Evolutionary conservation across 345 rosid genomes (phyloP).

Genomic region (Euphorbia lathyris): DNA sequence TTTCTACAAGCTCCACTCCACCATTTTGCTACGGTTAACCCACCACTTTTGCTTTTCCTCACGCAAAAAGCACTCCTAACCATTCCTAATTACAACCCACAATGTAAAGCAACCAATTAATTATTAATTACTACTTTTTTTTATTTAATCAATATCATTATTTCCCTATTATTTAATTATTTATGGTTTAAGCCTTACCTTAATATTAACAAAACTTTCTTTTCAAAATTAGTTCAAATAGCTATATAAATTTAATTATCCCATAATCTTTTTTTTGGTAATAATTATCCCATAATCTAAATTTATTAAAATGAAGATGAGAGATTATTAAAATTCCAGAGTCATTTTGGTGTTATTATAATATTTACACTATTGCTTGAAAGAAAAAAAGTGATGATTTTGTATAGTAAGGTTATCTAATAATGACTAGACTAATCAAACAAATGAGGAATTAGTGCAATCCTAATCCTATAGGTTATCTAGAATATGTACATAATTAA

Average conservation of each 20-base stretch:
- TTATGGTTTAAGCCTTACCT: background rate
- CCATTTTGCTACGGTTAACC: constrained; percentile 31
- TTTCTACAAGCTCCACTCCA: constrained; percentile 27
- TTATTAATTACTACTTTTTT: background rate
- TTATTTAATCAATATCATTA: background rate
- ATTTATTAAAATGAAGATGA: too few species aligned
- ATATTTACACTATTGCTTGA: background rate
- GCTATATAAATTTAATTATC: too few species aligned
- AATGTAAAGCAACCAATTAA: constrained; percentile 8
- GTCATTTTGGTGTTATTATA: too few species aligned
- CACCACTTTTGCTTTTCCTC: constrained; percentile 38
- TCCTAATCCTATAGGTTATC: constrained; percentile 7
- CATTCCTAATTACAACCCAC: constrained; percentile 26
- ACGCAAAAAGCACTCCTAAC: constrained; percentile 35
- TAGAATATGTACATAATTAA: constrained; percentile 14
- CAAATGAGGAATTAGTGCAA: constrained; percentile 12
- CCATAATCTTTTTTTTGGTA: too few species aligned
- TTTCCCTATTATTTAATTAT: background rate
- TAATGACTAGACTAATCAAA: constrained; percentile 3
- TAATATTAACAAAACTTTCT: background rate
- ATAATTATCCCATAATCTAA: too few species aligned
- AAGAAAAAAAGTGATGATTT: background rate
- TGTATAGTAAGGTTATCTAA: background rate
- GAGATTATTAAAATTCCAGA: too few species aligned
- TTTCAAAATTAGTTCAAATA: too few species aligned